Conservation (phyloP, 768 basidiomycete genomes). For the Cystoderma amianthinum region DNA sequence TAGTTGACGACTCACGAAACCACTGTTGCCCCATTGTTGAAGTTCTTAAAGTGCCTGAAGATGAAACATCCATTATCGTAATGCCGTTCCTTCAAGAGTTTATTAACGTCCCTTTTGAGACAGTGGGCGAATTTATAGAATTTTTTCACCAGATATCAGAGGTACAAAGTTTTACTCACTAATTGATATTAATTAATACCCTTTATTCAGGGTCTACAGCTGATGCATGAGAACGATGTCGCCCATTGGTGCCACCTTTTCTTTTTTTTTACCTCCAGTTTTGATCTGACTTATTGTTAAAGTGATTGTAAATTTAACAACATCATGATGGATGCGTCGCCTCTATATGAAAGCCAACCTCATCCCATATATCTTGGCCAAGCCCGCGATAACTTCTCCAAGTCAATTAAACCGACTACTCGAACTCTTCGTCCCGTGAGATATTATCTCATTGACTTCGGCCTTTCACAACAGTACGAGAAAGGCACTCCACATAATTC, state of each 20-base stretch:
- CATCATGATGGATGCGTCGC: slow-evolving; percentile 9
- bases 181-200: background rate
- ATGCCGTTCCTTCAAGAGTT: background rate
- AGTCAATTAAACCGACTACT: no score
- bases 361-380: slow-evolving; percentile 9
- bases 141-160: background rate
- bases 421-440: no score
- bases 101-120: background rate
- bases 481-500: no score
- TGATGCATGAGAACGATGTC: background rate
- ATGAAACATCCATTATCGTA: background rate
- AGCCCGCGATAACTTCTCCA: no score
- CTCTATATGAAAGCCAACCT: slow-evolving; percentile 4
- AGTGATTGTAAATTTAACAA: slow-evolving; percentile 11
- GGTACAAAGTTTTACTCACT: background rate
- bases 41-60: background rate
- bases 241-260: background rate
- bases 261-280: no score
- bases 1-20: background rate
- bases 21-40: background rate
- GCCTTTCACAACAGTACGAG: no score
- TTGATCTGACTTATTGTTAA: background rate
- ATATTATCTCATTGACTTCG: no score
- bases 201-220: background rate
- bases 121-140: background rate